Base-by-base conservation (phyloP, 1,284 basidiomycete species). In the Ustilago hordei region DNA sequence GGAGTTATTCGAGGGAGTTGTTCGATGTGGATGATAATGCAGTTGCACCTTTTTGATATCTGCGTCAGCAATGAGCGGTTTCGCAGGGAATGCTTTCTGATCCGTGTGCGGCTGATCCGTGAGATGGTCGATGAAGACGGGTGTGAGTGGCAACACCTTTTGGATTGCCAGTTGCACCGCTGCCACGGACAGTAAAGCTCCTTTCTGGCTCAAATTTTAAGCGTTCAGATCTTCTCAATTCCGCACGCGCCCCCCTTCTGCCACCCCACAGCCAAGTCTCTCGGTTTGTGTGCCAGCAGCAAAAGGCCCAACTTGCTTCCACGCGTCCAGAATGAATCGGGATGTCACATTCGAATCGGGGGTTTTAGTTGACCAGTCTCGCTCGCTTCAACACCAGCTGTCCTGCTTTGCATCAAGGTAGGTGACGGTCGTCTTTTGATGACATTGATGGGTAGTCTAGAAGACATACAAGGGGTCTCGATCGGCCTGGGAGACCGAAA, bases 401-500 rank as follows among this genome's bases (percentile, higher is more conserved):
- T 19, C 17, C 45, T 48, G 6, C 45, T 23, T 23, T 28, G 13
- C 7, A 45, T 45, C 23, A 31, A 9, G n/a, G 45, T 48, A 13
- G n/a, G 28, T 48, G 45, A 13, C 4, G 3, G 13, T 41, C 13
- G 15, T 41, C 39, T 13, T 41, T 41, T 45, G 43, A 45, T 45
- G 19, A 19, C 43, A 15, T 43, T 45, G n/a, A 45, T 7, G 43
- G n/a, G 6, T n/a, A 48, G 15, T 62, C 60, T 78, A 80, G 11
- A 75, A 48, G 8, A 78, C 73, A 28, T 54, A 55, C 57, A 80
- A 55, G 3, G 79, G 79, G 57, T 80, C 79, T 3, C 56, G 32
- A n/a, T 80, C 79, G 13, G 47, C 13, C 43, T 72, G 34, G 36
- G 69, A 73, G 12, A 78, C 71, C 9, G 62, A 50, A 28, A 80